These are phyloP conservation scores for Apiospora kogelbergensis DNA, from an alignment of 2,329 filamentous ascomycete genomes.

Conservation along the genomic window DNA sequence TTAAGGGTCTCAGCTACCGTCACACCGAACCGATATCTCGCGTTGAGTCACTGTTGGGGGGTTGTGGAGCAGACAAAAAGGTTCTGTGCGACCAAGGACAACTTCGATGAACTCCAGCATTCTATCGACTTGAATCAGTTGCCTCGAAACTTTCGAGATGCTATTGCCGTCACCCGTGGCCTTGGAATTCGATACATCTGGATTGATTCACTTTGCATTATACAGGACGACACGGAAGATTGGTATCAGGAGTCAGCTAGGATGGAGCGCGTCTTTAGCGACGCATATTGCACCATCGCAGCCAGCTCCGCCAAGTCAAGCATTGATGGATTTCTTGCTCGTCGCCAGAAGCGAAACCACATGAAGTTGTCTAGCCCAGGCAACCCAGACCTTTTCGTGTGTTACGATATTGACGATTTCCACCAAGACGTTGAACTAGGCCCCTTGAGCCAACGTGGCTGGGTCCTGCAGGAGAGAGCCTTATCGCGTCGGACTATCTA, in stretches of 20 bases:
- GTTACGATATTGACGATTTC: slow-evolving; percentile 19
- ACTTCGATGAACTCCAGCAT: background rate
- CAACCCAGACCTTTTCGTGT: slow-evolving; percentile 12
- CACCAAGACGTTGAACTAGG: slow-evolving; percentile 17
- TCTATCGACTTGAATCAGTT: background rate
- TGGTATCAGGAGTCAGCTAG: slow-evolving; percentile 12
- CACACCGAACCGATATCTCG: background rate
- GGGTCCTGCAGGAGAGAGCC: slow-evolving; percentile 20
- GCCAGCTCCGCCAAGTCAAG: background rate
- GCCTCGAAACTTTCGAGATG: slow-evolving; percentile 11
- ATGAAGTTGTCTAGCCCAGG: background rate
- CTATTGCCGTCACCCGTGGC: slow-evolving; percentile 7
- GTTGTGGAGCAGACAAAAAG: background rate
- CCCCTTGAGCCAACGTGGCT: slow-evolving; percentile 16
- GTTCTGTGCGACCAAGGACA: background rate
- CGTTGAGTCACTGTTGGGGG: slow-evolving; percentile 15
- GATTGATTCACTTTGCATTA: slow-evolving; percentile 19
- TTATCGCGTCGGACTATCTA: slow-evolving; percentile 19
- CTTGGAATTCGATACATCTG: slow-evolving; percentile 14
- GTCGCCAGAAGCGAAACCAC: background rate
- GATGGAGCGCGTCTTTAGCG: slow-evolving; percentile 20
- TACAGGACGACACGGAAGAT: slow-evolving; percentile 15
- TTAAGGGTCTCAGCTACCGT: background rate
- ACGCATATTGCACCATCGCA: slow-evolving; percentile 18
- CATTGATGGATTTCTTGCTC: background rate